Conservation (phyloP, 257 asterid species). For the Euphrasia confusa region DNA sequence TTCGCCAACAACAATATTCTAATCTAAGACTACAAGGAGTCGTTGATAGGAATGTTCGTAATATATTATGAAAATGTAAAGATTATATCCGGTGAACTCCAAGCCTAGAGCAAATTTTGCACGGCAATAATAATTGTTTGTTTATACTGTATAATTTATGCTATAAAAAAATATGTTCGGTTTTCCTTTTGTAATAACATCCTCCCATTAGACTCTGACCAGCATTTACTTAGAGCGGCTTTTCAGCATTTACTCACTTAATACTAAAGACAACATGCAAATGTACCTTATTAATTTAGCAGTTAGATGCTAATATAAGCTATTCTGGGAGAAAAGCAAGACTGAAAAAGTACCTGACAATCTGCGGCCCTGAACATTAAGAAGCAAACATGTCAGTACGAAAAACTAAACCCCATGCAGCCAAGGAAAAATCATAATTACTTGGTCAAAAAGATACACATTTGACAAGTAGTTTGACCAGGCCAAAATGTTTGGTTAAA, state of each 20-base stretch:
- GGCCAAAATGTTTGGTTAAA: conserved; percentile 6
- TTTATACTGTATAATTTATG: too few species aligned
- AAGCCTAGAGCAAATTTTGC: too few species aligned
- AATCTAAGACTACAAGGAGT: too few species aligned
- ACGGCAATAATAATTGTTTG: too few species aligned
- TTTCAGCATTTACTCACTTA: conserved; percentile 11
- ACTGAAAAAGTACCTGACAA: conserved; percentile 53
- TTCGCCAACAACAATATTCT: too few species aligned
- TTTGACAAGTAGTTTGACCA: conserved; percentile 9
- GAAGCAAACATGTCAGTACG: conserved; percentile 33
- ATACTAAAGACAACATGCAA: conserved; percentile 1
- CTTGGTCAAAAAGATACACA: conserved; percentile 6
- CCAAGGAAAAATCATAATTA: neutral
- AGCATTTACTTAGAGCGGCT: too few species aligned
- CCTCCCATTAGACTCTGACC: too few species aligned
- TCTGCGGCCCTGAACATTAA: conserved; percentile 75
- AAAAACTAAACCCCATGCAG: conserved; percentile 11
- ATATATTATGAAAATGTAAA: too few species aligned
- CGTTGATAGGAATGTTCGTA: too few species aligned
- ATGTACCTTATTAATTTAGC: neutral
- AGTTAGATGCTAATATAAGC: conserved; percentile 17
- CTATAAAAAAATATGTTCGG: too few species aligned
- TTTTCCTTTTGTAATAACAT: too few species aligned
- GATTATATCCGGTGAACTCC: too few species aligned
- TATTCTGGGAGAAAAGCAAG: conserved; percentile 9